Percentiles rank a stretch among this genome's conserved stretches.
phyloP scores from a whole-genome alignment of 805 yeast genomes.

The Candida nemodendra region DNA sequence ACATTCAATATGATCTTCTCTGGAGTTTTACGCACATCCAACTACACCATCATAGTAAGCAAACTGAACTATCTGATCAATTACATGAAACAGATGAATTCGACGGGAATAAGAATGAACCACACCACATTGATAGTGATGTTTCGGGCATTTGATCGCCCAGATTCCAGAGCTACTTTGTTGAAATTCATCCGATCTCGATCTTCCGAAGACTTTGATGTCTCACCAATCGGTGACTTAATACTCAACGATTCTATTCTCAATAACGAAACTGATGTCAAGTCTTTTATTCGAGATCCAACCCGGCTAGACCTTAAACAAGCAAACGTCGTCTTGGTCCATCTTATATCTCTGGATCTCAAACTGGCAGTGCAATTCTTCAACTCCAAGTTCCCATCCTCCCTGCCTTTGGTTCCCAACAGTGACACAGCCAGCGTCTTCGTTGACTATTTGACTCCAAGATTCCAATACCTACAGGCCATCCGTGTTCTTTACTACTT shows the following conservation, averaged over 20 bases:
- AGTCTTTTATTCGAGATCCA: slow-evolving; percentile 3
- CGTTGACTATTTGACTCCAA: slow-evolving; percentile 4
- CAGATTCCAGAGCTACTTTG: slow-evolving; percentile 5
- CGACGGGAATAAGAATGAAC: slow-evolving; percentile 5
- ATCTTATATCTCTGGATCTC: slow-evolving; percentile 6
- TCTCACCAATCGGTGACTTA: slow-evolving; percentile 4
- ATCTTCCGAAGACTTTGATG: background rate
- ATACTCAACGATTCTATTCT: slow-evolving; percentile 6
- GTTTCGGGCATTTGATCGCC: slow-evolving; percentile 4
- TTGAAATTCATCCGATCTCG: background rate
- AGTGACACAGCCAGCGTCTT: slow-evolving; percentile 5
- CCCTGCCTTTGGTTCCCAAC: background rate
- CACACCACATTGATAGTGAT: slow-evolving; percentile 13
- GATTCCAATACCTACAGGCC: slow-evolving; percentile 5
- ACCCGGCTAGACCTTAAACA: background rate
- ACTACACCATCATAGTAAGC: background rate
- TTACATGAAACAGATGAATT: slow-evolving; percentile 1
- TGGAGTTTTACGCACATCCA: background rate
- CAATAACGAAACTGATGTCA: background rate
- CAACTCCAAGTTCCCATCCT: slow-evolving; percentile 4
- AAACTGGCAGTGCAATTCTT: slow-evolving; percentile 7
- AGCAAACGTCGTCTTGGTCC: slow-evolving; percentile 7
- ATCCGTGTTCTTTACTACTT: slow-evolving; percentile 5
- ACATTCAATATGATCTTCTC: slow-evolving; percentile 5
- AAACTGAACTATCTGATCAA: slow-evolving; percentile 5